phyloP scores from a whole-genome alignment of 2,329 filamentous ascomycete genomes.

The Fusarium napiforme region DNA sequence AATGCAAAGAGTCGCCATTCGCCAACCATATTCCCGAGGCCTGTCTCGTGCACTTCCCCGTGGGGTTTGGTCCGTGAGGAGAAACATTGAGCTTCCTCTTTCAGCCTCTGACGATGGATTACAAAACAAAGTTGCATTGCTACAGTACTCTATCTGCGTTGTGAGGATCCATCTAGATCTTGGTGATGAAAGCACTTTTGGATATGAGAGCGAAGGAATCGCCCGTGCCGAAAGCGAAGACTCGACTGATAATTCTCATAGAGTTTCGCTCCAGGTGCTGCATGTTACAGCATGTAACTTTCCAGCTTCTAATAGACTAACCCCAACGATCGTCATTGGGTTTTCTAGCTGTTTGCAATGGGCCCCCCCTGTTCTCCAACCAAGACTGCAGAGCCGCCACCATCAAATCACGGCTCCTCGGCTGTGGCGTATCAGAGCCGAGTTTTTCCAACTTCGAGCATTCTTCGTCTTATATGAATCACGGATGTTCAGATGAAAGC shows the following conservation, averaged over 20 bases:
- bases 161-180: background rate
- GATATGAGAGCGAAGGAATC: background rate
- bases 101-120: background rate
- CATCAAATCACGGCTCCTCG: conserved; percentile 16
- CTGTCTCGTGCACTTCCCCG: conserved; percentile 16
- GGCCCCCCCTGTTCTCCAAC: conserved; percentile 10
- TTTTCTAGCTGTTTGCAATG: background rate
- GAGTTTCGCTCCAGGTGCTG: background rate
- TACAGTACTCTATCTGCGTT: background rate
- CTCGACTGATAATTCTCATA: background rate
- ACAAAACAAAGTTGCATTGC: conserved; percentile 5
- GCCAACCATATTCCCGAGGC: conserved; percentile 1
- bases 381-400: conserved; percentile 24
- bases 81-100: conserved; percentile 29
- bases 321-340: background rate
- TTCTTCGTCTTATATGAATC: background rate
- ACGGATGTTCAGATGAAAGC: background rate
- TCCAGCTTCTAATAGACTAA: background rate
- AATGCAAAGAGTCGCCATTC: conserved; percentile 12
- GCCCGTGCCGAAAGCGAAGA: background rate
- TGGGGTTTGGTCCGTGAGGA: conserved; percentile 21
- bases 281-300: conserved; percentile 19
- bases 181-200: background rate
- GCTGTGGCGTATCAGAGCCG: conserved; percentile 24
- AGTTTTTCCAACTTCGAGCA: background rate